Conservation (phyloP, 352 stramenopile genomes). For the Phytophthora pseudosyringae region DNA sequence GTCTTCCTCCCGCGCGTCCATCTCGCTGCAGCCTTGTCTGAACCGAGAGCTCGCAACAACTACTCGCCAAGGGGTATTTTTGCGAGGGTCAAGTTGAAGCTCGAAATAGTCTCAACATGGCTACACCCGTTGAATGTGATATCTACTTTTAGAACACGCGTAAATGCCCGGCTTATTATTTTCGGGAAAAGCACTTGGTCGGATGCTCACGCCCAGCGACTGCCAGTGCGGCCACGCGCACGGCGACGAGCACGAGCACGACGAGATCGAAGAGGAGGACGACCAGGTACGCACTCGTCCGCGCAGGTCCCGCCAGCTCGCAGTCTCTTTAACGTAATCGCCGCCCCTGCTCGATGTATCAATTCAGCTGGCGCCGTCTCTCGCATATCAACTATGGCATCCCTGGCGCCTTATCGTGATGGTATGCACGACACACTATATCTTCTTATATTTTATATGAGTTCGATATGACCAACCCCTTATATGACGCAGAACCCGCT, state of each 20-base stretch:
- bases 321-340: slow-evolving; percentile 2
- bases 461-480: not conserved
- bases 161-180: slow-evolving; percentile 12
- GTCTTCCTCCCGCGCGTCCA: slow-evolving; percentile 65
- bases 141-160: not conserved
- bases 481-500: slow-evolving; percentile 59
- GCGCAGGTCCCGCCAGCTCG: not conserved
- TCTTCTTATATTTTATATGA: slow-evolving; percentile 10
- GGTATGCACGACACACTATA: slow-evolving; percentile 28
- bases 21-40: slow-evolving; percentile 7
- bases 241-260: slow-evolving; percentile 19
- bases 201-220: slow-evolving; percentile 38
- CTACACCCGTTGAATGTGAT: slow-evolving; percentile 12
- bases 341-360: not conserved
- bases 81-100: slow-evolving; percentile 19
- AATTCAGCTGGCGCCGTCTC: slow-evolving; percentile 30
- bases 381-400: slow-evolving; percentile 77
- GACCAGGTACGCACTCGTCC: slow-evolving; percentile 15
- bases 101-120: slow-evolving; percentile 28
- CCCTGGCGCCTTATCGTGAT: slow-evolving; percentile 68
- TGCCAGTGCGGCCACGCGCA: slow-evolving; percentile 44
- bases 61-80: not conserved
- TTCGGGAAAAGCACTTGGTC: not conserved
- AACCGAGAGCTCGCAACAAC: not conserved
- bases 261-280: slow-evolving; percentile 17